Evolutionary conservation across 495 filamentous ascomycete species (phyloP).

Genomic region (Xylaria telfairii): DNA sequence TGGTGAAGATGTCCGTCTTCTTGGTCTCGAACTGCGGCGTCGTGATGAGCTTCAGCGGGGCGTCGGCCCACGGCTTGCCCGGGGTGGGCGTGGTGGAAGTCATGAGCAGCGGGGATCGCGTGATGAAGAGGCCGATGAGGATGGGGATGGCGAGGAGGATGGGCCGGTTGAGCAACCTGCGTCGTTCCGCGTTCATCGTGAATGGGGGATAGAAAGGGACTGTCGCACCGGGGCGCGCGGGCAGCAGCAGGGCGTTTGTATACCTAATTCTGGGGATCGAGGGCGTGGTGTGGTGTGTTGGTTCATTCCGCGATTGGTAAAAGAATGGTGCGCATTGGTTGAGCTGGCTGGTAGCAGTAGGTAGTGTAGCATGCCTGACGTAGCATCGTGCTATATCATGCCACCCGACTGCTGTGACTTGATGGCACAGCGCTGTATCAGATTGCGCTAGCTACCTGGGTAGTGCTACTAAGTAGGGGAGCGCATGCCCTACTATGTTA

Average conservation of each 20-base stretch:
- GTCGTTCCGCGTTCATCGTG: constrained; percentile 25
- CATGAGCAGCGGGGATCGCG: constrained; percentile 52
- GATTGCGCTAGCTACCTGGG: not conserved
- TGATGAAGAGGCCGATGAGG: constrained; percentile 47
- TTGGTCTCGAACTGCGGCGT: constrained; percentile 54
- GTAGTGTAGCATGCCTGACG: not conserved
- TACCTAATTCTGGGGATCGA: not conserved
- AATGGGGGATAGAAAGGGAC: not conserved
- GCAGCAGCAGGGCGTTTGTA: constrained; percentile 4
- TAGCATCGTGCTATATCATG: constrained; percentile 23
- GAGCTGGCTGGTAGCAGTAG: not conserved
- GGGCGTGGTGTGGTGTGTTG: constrained; percentile 17
- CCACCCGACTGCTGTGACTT: constrained; percentile 2
- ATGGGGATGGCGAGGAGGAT: constrained; percentile 43
- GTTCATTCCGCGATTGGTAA: constrained; percentile 22
- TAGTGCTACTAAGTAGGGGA: no score
- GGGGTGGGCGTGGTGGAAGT: constrained; percentile 37
- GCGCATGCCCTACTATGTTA: not conserved
- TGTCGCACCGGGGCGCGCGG: not conserved
- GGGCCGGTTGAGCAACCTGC: constrained; percentile 34
- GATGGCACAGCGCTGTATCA: not conserved
- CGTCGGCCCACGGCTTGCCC: constrained; percentile 56
- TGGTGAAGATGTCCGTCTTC: constrained; percentile 58
- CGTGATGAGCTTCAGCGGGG: constrained; percentile 53
- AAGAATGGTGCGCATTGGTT: constrained; percentile 10